Percentiles rank a stretch among this genome's conserved stretches.
phyloP scores from a whole-genome alignment of 768 basidiomycete species.

The Ramaria sp. region DNA sequence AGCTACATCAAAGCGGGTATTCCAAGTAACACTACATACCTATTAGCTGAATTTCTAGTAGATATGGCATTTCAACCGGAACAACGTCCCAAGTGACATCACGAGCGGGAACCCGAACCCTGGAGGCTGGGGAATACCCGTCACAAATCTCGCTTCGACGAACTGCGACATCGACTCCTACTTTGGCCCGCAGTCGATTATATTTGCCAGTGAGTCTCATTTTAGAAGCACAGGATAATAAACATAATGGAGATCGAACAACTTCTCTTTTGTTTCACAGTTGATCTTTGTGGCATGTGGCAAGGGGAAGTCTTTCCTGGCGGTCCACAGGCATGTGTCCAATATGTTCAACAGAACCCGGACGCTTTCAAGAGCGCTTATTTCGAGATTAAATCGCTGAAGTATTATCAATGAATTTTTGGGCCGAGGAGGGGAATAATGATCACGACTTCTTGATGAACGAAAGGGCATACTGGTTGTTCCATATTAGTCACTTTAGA shows the following conservation, averaged over 20 bases:
- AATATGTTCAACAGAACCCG: conserved; percentile 11
- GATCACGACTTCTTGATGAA: too few species aligned
- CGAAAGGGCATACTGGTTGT: too few species aligned
- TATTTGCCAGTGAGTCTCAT: conserved; percentile 8
- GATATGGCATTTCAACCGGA: conserved; percentile 11
- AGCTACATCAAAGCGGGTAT: conserved; percentile 34
- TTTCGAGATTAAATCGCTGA: conserved; percentile 9
- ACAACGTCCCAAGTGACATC: conserved; percentile 9
- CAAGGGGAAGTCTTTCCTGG: conserved; percentile 11
- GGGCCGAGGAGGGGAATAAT: too few species aligned
- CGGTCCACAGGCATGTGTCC: conserved; percentile 7
- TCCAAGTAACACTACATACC: conserved; percentile 27
- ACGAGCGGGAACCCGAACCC: conserved; percentile 8
- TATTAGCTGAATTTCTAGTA: neutral
- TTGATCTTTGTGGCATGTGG: conserved; percentile 12
- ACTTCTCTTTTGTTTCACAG: neutral
- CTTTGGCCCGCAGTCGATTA: conserved; percentile 10
- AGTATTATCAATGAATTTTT: conserved; percentile 4
- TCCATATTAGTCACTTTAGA: too few species aligned
- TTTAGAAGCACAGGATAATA: neutral
- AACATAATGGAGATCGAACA: neutral
- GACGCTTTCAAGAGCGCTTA: conserved; percentile 10
- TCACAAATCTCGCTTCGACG: conserved; percentile 6
- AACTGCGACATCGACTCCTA: conserved; percentile 9
- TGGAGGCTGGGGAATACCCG: conserved; percentile 10